These are phyloP conservation scores for Dactylella cylindrospora DNA, from an alignment of 2,329 filamentous ascomycete species.

Conservation along the genomic window DNA sequence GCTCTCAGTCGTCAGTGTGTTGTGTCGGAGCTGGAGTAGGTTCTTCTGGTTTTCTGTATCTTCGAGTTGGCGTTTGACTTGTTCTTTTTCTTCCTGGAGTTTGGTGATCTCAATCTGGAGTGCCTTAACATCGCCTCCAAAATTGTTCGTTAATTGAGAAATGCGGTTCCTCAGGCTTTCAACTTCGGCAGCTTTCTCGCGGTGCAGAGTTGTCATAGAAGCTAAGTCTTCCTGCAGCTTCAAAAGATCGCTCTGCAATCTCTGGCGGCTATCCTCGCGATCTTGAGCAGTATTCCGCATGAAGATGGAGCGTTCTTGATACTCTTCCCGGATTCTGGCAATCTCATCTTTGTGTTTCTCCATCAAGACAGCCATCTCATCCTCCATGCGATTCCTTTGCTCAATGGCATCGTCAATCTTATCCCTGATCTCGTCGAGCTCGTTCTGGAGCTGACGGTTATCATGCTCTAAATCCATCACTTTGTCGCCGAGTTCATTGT, in stretches of 20 bases:
- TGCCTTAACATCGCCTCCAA: constrained; percentile 47
- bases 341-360: constrained; percentile 73
- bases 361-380: constrained; percentile 55
- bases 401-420: constrained; percentile 59
- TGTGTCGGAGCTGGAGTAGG: constrained; percentile 68
- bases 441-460: constrained; percentile 58
- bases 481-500: constrained; percentile 57
- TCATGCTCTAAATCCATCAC: constrained; percentile 63
- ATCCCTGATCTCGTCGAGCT: constrained; percentile 60
- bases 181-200: constrained; percentile 54
- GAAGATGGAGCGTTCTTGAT: constrained; percentile 68
- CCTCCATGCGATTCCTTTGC: constrained; percentile 62
- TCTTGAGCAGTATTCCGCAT: constrained; percentile 74
- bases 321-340: constrained; percentile 55
- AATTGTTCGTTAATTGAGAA: constrained; percentile 46
- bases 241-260: constrained; percentile 64
- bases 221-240: constrained; percentile 56
- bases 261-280: constrained; percentile 68
- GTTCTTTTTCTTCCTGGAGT: constrained; percentile 45
- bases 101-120: constrained; percentile 51
- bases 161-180: constrained; percentile 52
- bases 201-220: constrained; percentile 56
- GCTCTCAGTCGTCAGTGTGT: constrained; percentile 67
- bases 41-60: constrained; percentile 61
- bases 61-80: constrained; percentile 47